phyloP scores from a whole-genome alignment of 495 filamentous ascomycete genomes.

The Margaritispora aquatica region DNA sequence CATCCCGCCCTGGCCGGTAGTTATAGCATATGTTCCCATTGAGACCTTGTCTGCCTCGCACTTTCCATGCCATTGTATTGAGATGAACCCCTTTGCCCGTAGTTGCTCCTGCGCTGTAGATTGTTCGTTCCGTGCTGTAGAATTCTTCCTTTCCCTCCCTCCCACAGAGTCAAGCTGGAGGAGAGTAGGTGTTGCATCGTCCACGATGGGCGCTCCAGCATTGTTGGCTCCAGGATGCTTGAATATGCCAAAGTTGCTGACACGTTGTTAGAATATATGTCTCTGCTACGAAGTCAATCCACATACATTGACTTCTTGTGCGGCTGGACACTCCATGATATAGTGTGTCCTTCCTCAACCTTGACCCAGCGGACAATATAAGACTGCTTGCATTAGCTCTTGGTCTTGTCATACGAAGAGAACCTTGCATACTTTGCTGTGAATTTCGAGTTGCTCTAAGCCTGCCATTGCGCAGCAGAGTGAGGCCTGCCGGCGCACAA shows the following conservation, averaged over 20 bases:
- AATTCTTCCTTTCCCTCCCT: constrained; percentile 11
- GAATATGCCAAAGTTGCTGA: constrained; percentile 89
- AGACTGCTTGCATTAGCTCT: constrained; percentile 49
- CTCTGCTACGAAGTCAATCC: background rate
- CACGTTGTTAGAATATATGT: constrained; percentile 7
- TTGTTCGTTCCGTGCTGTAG: constrained; percentile 34
- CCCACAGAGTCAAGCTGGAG: constrained; percentile 9
- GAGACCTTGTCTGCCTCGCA: constrained; percentile 96
- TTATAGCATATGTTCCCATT: constrained; percentile 81
- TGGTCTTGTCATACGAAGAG: background rate
- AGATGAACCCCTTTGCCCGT: constrained; percentile 75
- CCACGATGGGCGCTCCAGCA: constrained; percentile 25
- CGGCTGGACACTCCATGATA: constrained; percentile 96
- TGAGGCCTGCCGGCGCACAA: constrained; percentile 16
- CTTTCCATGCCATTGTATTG: constrained; percentile 84
- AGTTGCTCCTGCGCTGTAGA: constrained; percentile 74
- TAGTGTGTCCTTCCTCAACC: constrained; percentile 80
- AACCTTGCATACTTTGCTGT: constrained; percentile 72
- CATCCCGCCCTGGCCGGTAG: constrained; percentile 70
- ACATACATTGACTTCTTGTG: constrained; percentile 87
- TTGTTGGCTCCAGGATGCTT: constrained; percentile 78
- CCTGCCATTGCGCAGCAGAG: constrained; percentile 60
- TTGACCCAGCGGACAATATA: constrained; percentile 97
- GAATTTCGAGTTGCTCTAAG: constrained; percentile 96
- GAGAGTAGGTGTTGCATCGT: constrained; percentile 14